Conservation (phyloP, 1,139 yeast species). For the Taiozyma sp. region DNA sequence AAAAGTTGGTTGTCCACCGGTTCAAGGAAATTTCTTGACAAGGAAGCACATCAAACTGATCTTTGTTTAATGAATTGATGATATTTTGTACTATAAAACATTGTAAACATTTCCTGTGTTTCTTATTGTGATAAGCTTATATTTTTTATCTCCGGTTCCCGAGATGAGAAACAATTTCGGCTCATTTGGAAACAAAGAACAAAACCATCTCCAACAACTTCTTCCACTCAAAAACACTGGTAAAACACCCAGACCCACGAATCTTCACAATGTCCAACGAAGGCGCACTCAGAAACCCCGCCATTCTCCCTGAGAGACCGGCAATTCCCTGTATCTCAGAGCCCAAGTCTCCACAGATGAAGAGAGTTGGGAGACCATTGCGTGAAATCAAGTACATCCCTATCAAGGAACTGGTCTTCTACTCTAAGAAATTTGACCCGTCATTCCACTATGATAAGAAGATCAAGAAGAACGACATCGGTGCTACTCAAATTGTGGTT, state of each 20-base stretch:
- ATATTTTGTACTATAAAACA: too few relatives aligned
- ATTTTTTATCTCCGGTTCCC: too few relatives aligned
- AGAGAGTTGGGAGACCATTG: conserved; percentile 35
- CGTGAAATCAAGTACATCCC: conserved; percentile 36
- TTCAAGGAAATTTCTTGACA: too few relatives aligned
- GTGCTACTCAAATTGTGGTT: conserved; percentile 44
- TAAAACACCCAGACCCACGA: not conserved
- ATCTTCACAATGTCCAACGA: not conserved
- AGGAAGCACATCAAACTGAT: too few relatives aligned
- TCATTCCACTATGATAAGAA: conserved; percentile 32
- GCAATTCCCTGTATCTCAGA: conserved; percentile 13
- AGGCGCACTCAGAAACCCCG: not conserved
- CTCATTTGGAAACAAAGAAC: too few relatives aligned
- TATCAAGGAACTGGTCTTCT: conserved; percentile 31
- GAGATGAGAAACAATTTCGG: too few relatives aligned
- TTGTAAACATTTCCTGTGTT: too few relatives aligned
- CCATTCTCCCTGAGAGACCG: conserved; percentile 7
- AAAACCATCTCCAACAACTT: too few relatives aligned
- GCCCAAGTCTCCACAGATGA: conserved; percentile 15
- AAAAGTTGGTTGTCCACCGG: too few relatives aligned
- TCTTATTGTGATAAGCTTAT: too few relatives aligned
- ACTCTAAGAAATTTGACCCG: conserved; percentile 30
- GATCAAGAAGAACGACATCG: conserved; percentile 25
- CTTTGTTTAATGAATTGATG: too few relatives aligned
- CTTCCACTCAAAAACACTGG: not conserved